Conservation (phyloP, 2,329 filamentous ascomycete species). For the Whalleya microplaca region DNA sequence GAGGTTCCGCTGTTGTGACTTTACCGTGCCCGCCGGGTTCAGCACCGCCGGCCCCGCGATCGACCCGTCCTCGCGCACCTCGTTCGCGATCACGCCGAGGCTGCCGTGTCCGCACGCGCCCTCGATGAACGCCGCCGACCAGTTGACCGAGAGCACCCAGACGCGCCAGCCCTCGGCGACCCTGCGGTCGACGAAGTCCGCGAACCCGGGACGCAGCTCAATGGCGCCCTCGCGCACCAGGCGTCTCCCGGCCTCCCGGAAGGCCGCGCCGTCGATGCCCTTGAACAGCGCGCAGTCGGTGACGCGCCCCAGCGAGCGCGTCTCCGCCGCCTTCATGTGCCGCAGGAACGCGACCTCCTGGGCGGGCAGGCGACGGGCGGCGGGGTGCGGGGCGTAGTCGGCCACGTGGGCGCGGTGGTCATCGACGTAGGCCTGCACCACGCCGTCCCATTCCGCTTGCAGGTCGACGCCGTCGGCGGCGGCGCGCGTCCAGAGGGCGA, state of each 20-base stretch:
- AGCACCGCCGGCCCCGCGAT: slow-evolving; percentile 46
- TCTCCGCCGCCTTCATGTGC: slow-evolving; percentile 49
- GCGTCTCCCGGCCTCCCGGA: slow-evolving; percentile 44
- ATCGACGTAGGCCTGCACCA: slow-evolving; percentile 50
- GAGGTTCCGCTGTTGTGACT: slow-evolving; percentile 34
- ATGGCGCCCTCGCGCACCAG: slow-evolving; percentile 41
- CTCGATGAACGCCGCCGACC: slow-evolving; percentile 52
- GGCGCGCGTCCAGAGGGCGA: slow-evolving; percentile 42
- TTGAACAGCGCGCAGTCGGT: slow-evolving; percentile 49
- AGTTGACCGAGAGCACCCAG: slow-evolving; percentile 55
- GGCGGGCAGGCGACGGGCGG: slow-evolving; percentile 38
- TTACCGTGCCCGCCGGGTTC: slow-evolving; percentile 21
- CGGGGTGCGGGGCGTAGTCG: slow-evolving; percentile 38
- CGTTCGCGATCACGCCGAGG: slow-evolving; percentile 49
- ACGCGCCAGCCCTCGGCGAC: slow-evolving; percentile 41
- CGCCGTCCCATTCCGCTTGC: slow-evolving; percentile 46
- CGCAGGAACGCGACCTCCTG: slow-evolving; percentile 50
- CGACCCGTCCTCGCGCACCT: slow-evolving; percentile 42
- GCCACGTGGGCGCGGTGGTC: slow-evolving; percentile 45
- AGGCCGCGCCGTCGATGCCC: slow-evolving; percentile 38
- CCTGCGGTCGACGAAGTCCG: slow-evolving; percentile 32
- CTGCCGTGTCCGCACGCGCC: slow-evolving; percentile 44
- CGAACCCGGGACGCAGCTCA: slow-evolving; percentile 46
- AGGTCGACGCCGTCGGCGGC: slow-evolving; percentile 36
- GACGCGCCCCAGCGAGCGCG: slow-evolving; percentile 50